Conservation (phyloP, 352 stramenopile genomes). For the Phytophthora podocarpi region DNA sequence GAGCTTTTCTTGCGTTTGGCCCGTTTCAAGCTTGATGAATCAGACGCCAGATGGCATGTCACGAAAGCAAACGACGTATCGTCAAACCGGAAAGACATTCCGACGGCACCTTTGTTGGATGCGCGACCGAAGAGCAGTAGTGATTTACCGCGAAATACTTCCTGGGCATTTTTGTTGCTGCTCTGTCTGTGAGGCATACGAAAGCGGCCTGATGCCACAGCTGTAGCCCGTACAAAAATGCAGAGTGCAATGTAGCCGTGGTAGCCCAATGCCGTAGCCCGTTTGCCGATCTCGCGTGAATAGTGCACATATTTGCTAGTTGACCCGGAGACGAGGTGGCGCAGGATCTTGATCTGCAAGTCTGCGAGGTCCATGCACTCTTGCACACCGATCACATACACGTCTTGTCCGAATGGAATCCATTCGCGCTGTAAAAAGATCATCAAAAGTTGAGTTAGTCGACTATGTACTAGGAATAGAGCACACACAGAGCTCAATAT, state of each 20-base stretch:
- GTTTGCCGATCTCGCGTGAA: slow-evolving; percentile 82
- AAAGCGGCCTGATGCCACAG: slow-evolving; percentile 69
- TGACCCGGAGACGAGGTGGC: slow-evolving; percentile 59
- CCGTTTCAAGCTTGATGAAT: slow-evolving; percentile 64
- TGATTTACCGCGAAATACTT: slow-evolving; percentile 81
- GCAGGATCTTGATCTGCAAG: slow-evolving; percentile 67
- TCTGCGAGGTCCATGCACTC: slow-evolving; percentile 89
- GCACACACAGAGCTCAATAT: background rate
- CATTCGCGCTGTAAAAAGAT: slow-evolving; percentile 48
- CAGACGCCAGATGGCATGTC: slow-evolving; percentile 88
- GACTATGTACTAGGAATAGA: background rate
- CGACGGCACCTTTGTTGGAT: slow-evolving; percentile 91
- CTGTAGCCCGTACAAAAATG: slow-evolving; percentile 77
- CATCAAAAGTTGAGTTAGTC: slow-evolving; percentile 13
- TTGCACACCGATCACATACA: slow-evolving; percentile 92
- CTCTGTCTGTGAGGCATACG: slow-evolving; percentile 62
- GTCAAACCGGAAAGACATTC: slow-evolving; percentile 88
- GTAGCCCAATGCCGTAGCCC: slow-evolving; percentile 77
- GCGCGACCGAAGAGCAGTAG: slow-evolving; percentile 76
- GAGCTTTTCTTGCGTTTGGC: slow-evolving; percentile 39
- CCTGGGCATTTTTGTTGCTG: slow-evolving; percentile 64
- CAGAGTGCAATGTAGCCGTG: slow-evolving; percentile 89
- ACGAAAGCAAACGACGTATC: slow-evolving; percentile 90
- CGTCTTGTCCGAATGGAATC: slow-evolving; percentile 86
- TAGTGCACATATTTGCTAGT: slow-evolving; percentile 76